Percentiles rank a stretch among this genome's conserved stretches.
Conservation (phyloP, 768 basidiomycete species). For the Russula foetens region DNA sequence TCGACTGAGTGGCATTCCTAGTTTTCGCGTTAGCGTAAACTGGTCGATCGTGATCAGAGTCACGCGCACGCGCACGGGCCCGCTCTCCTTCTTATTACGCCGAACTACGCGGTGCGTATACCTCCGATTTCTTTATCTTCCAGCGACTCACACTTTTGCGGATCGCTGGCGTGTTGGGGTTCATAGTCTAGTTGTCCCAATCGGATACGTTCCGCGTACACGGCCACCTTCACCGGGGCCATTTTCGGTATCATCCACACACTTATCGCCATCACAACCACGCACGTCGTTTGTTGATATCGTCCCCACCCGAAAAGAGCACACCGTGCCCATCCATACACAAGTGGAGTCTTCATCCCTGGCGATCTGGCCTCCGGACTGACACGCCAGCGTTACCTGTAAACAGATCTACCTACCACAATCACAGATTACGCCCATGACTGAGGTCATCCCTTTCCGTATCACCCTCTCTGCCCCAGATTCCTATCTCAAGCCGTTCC, state of each 20-base stretch:
- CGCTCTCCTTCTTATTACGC: background rate
- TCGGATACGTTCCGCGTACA: conserved; percentile 9
- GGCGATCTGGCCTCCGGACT: background rate
- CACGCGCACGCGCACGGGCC: background rate
- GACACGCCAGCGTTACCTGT: background rate
- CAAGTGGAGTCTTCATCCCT: conserved; percentile 1
- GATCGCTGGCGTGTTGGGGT: background rate
- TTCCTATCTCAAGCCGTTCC: conserved; percentile 9
- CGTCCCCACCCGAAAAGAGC: background rate
- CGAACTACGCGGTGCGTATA: conserved; percentile 6
- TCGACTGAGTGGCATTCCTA: conserved; percentile 8
- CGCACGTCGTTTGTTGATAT: conserved; percentile 9
- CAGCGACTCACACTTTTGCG: background rate
- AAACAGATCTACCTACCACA: conserved; percentile 13
- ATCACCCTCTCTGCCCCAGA: conserved; percentile 12
- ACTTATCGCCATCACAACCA: background rate
- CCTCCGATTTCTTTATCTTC: background rate
- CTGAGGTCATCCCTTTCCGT: conserved; percentile 5
- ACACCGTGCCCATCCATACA: conserved; percentile 6
- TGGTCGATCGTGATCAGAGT: conserved; percentile 8
- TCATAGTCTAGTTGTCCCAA: conserved; percentile 10
- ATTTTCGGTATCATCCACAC: background rate
- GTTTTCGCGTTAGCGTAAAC: conserved; percentile 11
- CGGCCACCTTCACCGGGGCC: conserved; percentile 8
- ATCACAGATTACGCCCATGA: conserved; percentile 12